These are phyloP conservation scores for Coprinellus micaceus DNA, from an alignment of 768 basidiomycete species.

Conservation along the genomic window DNA sequence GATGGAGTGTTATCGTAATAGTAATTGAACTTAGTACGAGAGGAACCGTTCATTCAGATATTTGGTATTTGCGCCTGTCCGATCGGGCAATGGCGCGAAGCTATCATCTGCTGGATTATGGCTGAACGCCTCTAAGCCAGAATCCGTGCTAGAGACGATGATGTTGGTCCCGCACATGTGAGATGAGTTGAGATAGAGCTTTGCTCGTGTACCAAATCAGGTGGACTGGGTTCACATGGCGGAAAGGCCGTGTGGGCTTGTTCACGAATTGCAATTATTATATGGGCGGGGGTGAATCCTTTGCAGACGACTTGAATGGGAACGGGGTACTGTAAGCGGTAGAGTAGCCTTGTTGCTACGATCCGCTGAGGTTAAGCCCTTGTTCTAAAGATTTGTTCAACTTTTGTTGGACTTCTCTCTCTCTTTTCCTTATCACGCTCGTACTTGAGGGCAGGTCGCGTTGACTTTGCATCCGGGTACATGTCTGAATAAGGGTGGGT, in stretches of 20 bases:
- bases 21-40: slow-evolving; percentile 81
- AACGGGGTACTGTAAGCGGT: slow-evolving; percentile 74
- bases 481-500: no score
- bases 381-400: slow-evolving; percentile 69
- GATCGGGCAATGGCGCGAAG: no score
- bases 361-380: slow-evolving; percentile 75
- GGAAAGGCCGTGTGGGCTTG: slow-evolving; percentile 54
- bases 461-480: slow-evolving; percentile 4
- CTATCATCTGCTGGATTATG: no score
- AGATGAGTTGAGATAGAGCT: slow-evolving; percentile 65
- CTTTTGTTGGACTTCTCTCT: slow-evolving; percentile 42
- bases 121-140: slow-evolving; percentile 78
- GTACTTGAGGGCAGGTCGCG: slow-evolving; percentile 41
- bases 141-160: slow-evolving; percentile 75
- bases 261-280: slow-evolving; percentile 58
- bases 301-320: slow-evolving; percentile 77
- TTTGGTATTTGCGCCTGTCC: slow-evolving; percentile 79
- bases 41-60: slow-evolving; percentile 82
- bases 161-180: slow-evolving; percentile 65
- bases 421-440: slow-evolving; percentile 24
- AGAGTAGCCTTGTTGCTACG: slow-evolving; percentile 78
- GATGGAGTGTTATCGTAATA: slow-evolving; percentile 71
- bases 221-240: slow-evolving; percentile 41
- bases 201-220: slow-evolving; percentile 69
- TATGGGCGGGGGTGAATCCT: slow-evolving; percentile 71